These are phyloP conservation scores for Solanum paucissectum DNA, from an alignment of 257 asterid genomes.

Conservation along the genomic window DNA sequence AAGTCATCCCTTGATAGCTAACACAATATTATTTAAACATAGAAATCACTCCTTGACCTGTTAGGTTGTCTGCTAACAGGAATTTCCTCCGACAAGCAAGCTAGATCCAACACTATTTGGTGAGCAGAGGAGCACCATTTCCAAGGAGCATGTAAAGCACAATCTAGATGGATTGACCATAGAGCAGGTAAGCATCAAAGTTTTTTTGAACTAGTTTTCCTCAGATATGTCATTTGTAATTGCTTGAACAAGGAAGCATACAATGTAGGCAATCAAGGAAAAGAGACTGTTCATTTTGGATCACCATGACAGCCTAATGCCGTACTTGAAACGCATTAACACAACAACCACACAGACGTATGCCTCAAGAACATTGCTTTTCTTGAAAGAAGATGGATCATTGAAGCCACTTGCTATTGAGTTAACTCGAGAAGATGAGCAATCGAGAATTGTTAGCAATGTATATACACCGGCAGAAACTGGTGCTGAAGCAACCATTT, in stretches of 20 bases:
- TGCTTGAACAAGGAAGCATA: neutral
- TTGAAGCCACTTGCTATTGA: conserved; percentile 13
- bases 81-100: conserved; percentile 43
- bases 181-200: conserved; percentile 17
- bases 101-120: conserved; percentile 39
- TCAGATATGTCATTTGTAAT: neutral
- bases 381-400: conserved; percentile 3
- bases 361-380: conserved; percentile 12
- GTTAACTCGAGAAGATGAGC: neutral
- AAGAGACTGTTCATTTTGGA: conserved; percentile 15
- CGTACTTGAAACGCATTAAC: conserved; percentile 12
- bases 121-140: conserved; percentile 29
- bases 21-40: neutral
- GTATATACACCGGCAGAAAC: conserved; percentile 31
- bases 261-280: conserved; percentile 24
- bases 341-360: conserved; percentile 10
- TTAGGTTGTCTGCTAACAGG: conserved; percentile 11
- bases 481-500: conserved; percentile 22
- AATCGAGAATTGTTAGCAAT: neutral
- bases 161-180: conserved; percentile 30
- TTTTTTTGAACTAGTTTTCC: neutral
- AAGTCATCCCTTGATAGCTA: neutral
- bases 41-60: neutral
- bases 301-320: conserved; percentile 10
- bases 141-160: conserved; percentile 22